phyloP scores from a whole-genome alignment of 495 filamentous ascomycete species.

The Glarea lozoyensis region DNA sequence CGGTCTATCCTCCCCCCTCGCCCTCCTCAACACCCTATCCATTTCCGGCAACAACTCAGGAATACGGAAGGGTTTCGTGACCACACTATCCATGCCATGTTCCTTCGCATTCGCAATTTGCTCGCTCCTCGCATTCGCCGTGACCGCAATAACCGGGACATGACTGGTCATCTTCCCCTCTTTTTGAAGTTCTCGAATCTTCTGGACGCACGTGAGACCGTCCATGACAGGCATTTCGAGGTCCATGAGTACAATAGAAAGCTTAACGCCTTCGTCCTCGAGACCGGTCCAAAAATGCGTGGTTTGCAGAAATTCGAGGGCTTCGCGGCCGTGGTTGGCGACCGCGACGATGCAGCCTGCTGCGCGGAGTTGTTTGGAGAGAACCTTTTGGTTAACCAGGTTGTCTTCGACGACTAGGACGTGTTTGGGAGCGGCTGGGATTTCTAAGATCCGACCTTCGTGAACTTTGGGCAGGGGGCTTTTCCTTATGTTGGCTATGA shows the following conservation, averaged over 20 bases:
- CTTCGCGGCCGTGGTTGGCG: conserved; percentile 73
- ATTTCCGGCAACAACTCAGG: too few species aligned
- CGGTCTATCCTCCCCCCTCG: too few species aligned
- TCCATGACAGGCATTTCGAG: conserved; percentile 88
- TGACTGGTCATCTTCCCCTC: conserved; percentile 41
- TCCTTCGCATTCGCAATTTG: conserved; percentile 60
- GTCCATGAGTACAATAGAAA: conserved; percentile 73
- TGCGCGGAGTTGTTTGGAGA: conserved; percentile 54
- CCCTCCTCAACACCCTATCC: too few species aligned
- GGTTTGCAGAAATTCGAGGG: conserved; percentile 36
- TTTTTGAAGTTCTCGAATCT: conserved; percentile 56
- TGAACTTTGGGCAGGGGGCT: too few species aligned
- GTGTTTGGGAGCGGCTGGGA: too few species aligned
- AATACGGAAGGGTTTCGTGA: too few species aligned
- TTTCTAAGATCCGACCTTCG: too few species aligned
- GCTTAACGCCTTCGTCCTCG: conserved; percentile 26
- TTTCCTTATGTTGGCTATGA: too few species aligned
- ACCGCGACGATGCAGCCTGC: conserved; percentile 61
- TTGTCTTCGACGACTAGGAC: conserved; percentile 79
- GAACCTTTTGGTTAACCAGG: conserved; percentile 64
- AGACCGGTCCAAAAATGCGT: conserved; percentile 5
- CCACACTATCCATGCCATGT: too few species aligned
- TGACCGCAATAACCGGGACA: conserved; percentile 66
- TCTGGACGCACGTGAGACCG: conserved; percentile 58
- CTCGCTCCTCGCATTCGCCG: conserved; percentile 61